Conservation (phyloP, 2,329 filamentous ascomycete genomes). For the Magnaporthales sp. region DNA sequence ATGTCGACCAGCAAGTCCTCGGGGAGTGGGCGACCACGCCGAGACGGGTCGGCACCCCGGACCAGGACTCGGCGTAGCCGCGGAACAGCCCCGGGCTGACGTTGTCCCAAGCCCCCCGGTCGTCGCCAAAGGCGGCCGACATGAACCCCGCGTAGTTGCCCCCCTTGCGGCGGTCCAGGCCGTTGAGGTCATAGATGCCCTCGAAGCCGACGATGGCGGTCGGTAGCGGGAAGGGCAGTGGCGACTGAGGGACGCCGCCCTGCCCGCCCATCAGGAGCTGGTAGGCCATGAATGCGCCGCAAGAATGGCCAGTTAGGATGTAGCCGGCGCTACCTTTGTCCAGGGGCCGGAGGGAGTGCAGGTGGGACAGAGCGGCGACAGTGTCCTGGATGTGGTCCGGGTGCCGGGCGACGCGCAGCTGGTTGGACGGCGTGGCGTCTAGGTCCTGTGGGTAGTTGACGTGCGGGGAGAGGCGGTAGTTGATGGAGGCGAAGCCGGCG, state of each 20-base stretch:
- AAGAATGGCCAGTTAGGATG: slow-evolving; percentile 53
- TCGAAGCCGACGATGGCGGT: slow-evolving; percentile 50
- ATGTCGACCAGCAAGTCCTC: slow-evolving; percentile 43
- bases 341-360: slow-evolving; percentile 30
- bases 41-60: slow-evolving; percentile 16
- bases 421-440: slow-evolving; percentile 20
- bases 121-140: slow-evolving; percentile 46
- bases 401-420: slow-evolving; percentile 38
- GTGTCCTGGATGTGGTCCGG: slow-evolving; percentile 55
- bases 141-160: slow-evolving; percentile 49
- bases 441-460: slow-evolving; percentile 36
- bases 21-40: slow-evolving; percentile 34
- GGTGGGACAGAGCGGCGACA: slow-evolving; percentile 36
- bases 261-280: slow-evolving; percentile 44
- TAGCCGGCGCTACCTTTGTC: slow-evolving; percentile 29
- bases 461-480: slow-evolving; percentile 53
- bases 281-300: slow-evolving; percentile 53
- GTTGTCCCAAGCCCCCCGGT: slow-evolving; percentile 38
- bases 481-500: slow-evolving; percentile 54
- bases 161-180: slow-evolving; percentile 36
- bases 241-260: not conserved
- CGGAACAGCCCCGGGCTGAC: slow-evolving; percentile 43
- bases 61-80: slow-evolving; percentile 11
- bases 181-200: slow-evolving; percentile 58
- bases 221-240: slow-evolving; percentile 24